A percentile compares a stretch with the other conserved stretches of the same genome.
Evolutionary conservation across 208 protist species (phyloP).

Genomic region (Balamuthia mandrillaris): DNA sequence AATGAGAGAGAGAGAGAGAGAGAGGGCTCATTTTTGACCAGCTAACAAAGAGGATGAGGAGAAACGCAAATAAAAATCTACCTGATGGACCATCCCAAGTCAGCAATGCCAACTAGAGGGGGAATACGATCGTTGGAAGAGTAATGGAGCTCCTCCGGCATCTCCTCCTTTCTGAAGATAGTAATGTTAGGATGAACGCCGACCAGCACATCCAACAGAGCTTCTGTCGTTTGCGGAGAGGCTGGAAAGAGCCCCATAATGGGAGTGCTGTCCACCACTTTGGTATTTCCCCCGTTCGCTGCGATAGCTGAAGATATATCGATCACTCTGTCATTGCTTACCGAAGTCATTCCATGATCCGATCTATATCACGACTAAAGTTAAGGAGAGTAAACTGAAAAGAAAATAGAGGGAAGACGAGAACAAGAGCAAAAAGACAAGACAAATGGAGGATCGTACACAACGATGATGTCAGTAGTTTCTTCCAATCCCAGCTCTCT

Average conservation of each 20-base stretch:
- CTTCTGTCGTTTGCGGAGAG: no score
- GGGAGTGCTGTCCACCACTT: no score
- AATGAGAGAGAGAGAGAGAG: background rate
- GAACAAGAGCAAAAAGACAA: no score
- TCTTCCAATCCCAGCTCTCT: background rate
- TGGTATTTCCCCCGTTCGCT: no score
- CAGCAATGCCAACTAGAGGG: background rate
- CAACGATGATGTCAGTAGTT: background rate
- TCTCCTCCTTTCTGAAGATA: conserved; percentile 12
- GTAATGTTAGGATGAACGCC: conserved; percentile 36
- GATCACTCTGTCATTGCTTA: background rate
- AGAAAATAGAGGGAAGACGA: no score
- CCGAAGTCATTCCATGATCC: conserved; percentile 22
- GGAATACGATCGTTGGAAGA: conserved; percentile 3
- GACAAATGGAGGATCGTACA: background rate
- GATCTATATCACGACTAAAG: background rate
- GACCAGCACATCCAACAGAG: background rate
- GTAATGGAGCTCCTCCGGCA: conserved; percentile 18
- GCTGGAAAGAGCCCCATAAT: no score
- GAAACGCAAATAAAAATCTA: no score
- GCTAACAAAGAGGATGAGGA: background rate
- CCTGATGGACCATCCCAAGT: no score
- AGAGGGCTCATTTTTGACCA: background rate
- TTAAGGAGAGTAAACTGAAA: background rate
- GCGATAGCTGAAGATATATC: no score